A percentile compares a stretch with the other conserved stretches of the same genome.
Conservation (phyloP, 2,329 filamentous ascomycete genomes). For the Emergomyces orientalis region DNA sequence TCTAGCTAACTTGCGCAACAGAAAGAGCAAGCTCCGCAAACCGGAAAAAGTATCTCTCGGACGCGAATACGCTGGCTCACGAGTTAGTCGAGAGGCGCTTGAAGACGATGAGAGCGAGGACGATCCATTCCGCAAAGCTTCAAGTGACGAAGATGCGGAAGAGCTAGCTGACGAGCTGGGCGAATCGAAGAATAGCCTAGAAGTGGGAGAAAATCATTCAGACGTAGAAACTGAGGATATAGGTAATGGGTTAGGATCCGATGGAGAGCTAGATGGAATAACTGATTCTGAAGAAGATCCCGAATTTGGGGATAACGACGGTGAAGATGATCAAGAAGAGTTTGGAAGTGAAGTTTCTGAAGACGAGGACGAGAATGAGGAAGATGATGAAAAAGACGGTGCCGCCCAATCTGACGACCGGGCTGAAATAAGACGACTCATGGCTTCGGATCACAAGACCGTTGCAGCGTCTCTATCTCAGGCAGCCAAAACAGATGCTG, state of each 20-base stretch:
- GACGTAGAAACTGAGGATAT: slow-evolving; percentile 6
- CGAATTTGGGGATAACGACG: slow-evolving; percentile 19
- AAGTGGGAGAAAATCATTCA: not conserved
- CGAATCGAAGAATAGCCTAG: slow-evolving; percentile 15
- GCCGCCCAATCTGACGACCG: slow-evolving; percentile 33
- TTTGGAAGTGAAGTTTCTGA: slow-evolving; percentile 20
- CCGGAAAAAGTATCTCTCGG: slow-evolving; percentile 61
- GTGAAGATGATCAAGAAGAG: slow-evolving; percentile 21
- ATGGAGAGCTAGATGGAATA: slow-evolving; percentile 24
- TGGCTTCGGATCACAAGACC: slow-evolving; percentile 58
- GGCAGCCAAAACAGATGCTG: slow-evolving; percentile 64
- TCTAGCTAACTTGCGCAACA: slow-evolving; percentile 26
- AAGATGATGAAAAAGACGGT: slow-evolving; percentile 20
- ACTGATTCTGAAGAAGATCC: slow-evolving; percentile 22
- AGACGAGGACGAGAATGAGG: slow-evolving; percentile 16
- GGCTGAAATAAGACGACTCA: slow-evolving; percentile 56
- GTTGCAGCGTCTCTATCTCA: slow-evolving; percentile 56
- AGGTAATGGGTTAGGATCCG: slow-evolving; percentile 15
- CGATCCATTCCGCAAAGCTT: slow-evolving; percentile 34
- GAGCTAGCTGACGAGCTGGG: slow-evolving; percentile 16
- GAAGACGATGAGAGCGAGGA: slow-evolving; percentile 46
- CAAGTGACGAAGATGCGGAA: slow-evolving; percentile 24
- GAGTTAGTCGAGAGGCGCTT: slow-evolving; percentile 60
- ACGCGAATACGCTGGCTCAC: slow-evolving; percentile 68
- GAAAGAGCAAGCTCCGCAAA: slow-evolving; percentile 74